Evolutionary conservation across 768 basidiomycete genomes (phyloP), one percentile per base, ranked within the genome.

Genomic region (Boletus reticulatus): DNA sequence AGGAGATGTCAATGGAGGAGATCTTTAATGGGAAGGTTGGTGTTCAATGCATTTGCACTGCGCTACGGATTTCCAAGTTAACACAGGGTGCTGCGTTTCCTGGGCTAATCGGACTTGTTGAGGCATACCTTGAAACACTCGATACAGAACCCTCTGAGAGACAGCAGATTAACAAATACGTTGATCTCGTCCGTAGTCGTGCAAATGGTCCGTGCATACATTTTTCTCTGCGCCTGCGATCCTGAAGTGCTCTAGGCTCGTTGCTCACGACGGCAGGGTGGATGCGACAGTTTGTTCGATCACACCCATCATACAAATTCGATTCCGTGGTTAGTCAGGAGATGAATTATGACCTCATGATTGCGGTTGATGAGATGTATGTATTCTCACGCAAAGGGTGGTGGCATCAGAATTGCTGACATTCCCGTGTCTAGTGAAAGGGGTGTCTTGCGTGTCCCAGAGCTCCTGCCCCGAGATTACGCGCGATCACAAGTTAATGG

Each of bases 341-440:
- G 72, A 93, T 98, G 67, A 97, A 94, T 67, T 97, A 95, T 67
- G 97, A 99, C 73, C 80, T 99, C 27, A 78, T 97, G 67, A 79
- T 85, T 43, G 91, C 92, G 3, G 75, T 97, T 7, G 95, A 98
- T 67, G 89, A 93, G 70, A 89, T 98, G 92, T 97, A 72, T 70
- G 93, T 80, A 4, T 53, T 50, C 44, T 56, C 41, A 7, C 27
- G 16, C 39, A 14, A 20, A 36, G 27, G 12, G 19, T 41, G 20
- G 3, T 29, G 22, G 3, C 19, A 36, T 31, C 12, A 45, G 24
- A 27, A 19, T 48, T 41, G 1, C 49, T 62, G 44, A 58, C 44
- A 48, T 37, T 7, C 50, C 8, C n/a, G 12, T 53, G 39, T 44
- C 43, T 60, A 91, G 88, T 56, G 88, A 89, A 67, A 80, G 84